These are phyloP conservation scores for Hirschioporus abietinus DNA, from an alignment of 768 basidiomycete species.

Conservation along the genomic window DNA sequence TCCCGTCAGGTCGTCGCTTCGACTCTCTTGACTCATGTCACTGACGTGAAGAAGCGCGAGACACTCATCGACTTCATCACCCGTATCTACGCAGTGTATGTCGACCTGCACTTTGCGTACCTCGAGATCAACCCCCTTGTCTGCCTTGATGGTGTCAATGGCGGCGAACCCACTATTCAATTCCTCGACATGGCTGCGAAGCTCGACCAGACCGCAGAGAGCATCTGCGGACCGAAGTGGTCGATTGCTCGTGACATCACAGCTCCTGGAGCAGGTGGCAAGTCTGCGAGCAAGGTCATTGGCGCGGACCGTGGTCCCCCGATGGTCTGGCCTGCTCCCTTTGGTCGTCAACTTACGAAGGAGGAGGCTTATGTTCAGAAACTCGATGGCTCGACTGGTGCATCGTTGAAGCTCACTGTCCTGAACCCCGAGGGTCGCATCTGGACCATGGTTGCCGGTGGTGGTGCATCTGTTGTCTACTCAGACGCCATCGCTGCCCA, in stretches of 20 bases:
- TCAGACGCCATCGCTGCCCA: slow-evolving; percentile 82
- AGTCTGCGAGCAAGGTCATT: slow-evolving; percentile 45
- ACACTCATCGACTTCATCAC: slow-evolving; percentile 92
- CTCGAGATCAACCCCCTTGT: slow-evolving; percentile 99
- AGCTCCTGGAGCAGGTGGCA: slow-evolving; percentile 35
- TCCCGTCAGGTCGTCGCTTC: slow-evolving; percentile 68
- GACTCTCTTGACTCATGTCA: slow-evolving; percentile 78
- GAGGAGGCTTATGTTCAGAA: slow-evolving; percentile 99
- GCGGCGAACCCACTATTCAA: slow-evolving; percentile 73
- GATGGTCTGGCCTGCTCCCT: slow-evolving; percentile 95
- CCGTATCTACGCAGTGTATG: slow-evolving; percentile 95
- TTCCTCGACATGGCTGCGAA: slow-evolving; percentile 99
- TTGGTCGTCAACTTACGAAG: slow-evolving; percentile 96
- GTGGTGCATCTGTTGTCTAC: slow-evolving; percentile 73
- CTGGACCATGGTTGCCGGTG: slow-evolving; percentile 99
- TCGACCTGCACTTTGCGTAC: slow-evolving; percentile 98
- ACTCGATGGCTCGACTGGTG: slow-evolving; percentile 94
- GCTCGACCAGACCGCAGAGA: slow-evolving; percentile 98
- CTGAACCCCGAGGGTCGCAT: slow-evolving; percentile 91
- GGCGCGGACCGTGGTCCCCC: slow-evolving; percentile 91
- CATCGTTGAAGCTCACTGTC: slow-evolving; percentile 96
- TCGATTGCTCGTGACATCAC: slow-evolving; percentile 85
- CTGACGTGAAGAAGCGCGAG: slow-evolving; percentile 84
- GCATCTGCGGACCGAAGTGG: slow-evolving; percentile 98
- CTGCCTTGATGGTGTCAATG: slow-evolving; percentile 75